These are phyloP conservation scores for Agrocybe praecox DNA, from an alignment of 768 basidiomycete genomes.

Conservation along the genomic window DNA sequence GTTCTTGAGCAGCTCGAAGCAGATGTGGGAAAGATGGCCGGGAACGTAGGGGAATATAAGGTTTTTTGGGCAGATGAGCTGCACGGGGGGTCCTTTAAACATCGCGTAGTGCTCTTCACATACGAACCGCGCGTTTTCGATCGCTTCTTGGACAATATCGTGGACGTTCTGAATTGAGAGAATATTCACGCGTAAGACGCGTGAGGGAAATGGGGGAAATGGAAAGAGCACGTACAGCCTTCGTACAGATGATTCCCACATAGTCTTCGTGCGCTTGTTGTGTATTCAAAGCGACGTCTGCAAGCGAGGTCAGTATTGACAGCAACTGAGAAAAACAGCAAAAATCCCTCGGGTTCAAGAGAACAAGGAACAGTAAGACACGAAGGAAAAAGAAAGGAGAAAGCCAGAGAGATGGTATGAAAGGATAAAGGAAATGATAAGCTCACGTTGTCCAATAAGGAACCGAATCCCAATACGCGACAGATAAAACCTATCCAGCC, in stretches of 20 bases:
- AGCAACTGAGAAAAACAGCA: too few species aligned
- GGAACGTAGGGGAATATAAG: slow-evolving; percentile 95
- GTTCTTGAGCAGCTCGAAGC: slow-evolving; percentile 97
- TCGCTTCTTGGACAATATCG: slow-evolving; percentile 97
- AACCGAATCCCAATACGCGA: slow-evolving; percentile 95
- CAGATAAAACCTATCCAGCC: slow-evolving; percentile 98
- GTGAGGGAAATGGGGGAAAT: neutral
- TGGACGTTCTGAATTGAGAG: slow-evolving; percentile 71
- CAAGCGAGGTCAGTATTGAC: too few species aligned
- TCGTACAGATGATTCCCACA: slow-evolving; percentile 96
- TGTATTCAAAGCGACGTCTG: slow-evolving; percentile 94
- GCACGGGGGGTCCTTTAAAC: slow-evolving; percentile 95
- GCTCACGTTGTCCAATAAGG: slow-evolving; percentile 88
- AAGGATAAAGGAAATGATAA: slow-evolving; percentile 26
- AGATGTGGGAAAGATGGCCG: slow-evolving; percentile 94
- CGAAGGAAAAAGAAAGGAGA: too few species aligned
- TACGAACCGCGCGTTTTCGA: slow-evolving; percentile 93
- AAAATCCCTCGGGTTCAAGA: neutral
- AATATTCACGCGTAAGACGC: neutral
- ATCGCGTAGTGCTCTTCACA: slow-evolving; percentile 97
- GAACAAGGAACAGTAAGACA: too few species aligned
- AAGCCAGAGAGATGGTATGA: neutral
- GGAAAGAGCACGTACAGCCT: slow-evolving; percentile 64
- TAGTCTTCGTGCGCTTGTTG: slow-evolving; percentile 88
- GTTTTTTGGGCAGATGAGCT: slow-evolving; percentile 89